A percentile compares a stretch with the other conserved stretches of the same genome.
phyloP scores from a whole-genome alignment of 495 filamentous ascomycete genomes.

The Mycothermus thermophilus region DNA sequence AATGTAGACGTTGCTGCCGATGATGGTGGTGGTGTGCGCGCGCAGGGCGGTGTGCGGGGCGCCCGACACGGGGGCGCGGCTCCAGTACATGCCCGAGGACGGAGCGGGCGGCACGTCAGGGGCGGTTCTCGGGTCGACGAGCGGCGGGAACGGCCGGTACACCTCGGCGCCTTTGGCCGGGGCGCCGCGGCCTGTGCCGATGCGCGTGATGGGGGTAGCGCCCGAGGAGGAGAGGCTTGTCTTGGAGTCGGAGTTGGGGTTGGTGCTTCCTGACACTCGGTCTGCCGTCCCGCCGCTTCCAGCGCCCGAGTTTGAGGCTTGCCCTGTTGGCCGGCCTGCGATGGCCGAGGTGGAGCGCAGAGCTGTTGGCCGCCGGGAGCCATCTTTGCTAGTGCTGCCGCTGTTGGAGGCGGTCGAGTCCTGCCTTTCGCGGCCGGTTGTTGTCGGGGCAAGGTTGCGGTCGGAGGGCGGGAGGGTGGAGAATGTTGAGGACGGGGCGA shows the following conservation, averaged over 20 bases:
- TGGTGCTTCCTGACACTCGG: background rate
- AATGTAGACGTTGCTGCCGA: constrained; percentile 48
- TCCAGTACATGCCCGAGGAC: constrained; percentile 60
- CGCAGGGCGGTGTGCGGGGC: constrained; percentile 41
- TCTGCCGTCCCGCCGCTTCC: background rate
- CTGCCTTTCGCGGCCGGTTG: constrained; percentile 20
- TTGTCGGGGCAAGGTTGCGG: constrained; percentile 16
- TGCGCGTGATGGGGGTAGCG: constrained; percentile 5
- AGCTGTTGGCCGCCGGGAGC: constrained; percentile 20
- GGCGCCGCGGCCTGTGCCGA: constrained; percentile 16
- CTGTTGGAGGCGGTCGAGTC: constrained; percentile 32
- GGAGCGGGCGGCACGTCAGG: constrained; percentile 45
- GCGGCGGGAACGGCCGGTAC: constrained; percentile 37
- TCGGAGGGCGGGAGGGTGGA: constrained; percentile 17
- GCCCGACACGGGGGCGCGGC: constrained; percentile 42
- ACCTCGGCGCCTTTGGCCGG: constrained; percentile 21
- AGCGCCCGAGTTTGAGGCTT: constrained; percentile 1
- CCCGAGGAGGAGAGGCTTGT: background rate
- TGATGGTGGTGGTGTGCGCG: constrained; percentile 47
- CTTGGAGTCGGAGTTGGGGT: background rate
- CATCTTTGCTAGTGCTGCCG: constrained; percentile 18
- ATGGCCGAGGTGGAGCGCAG: constrained; percentile 42
- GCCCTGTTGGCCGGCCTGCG: constrained; percentile 22
- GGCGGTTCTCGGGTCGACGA: constrained; percentile 41
- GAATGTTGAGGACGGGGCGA: constrained; percentile 15